Conservation (phyloP, 164 flowering plant genomes). For the Sextonia rubra region DNA sequence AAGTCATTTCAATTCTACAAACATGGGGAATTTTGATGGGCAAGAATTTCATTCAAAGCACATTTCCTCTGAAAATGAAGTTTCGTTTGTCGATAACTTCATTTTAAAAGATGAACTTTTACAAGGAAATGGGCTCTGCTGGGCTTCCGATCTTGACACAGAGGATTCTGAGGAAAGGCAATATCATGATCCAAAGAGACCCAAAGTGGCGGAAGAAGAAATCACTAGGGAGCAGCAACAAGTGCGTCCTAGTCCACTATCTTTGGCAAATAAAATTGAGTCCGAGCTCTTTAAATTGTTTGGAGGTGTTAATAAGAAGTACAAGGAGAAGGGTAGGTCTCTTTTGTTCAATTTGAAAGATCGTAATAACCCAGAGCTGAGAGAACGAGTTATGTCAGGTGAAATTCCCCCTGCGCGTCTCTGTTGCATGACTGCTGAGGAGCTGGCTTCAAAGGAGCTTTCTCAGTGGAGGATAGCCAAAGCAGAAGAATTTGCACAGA, state of each 20-base stretch:
- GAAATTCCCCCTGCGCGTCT: conserved; percentile 75
- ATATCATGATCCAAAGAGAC: conserved; percentile 24
- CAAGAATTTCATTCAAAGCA: conserved; percentile 39
- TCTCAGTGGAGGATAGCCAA: conserved; percentile 97
- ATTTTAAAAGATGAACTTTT: conserved; percentile 81
- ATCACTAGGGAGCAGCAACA: conserved; percentile 10
- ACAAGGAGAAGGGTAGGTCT: conserved; percentile 94
- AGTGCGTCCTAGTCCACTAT: conserved; percentile 29
- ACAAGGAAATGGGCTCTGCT: conserved; percentile 88
- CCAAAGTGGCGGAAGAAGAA: conserved; percentile 22
- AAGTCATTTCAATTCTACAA: conserved; percentile 13
- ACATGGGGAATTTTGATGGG: conserved; percentile 21
- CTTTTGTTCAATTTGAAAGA: conserved; percentile 92
- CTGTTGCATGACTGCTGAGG: conserved; percentile 96
- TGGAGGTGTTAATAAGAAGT: conserved; percentile 98
- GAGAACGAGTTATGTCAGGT: conserved; percentile 86
- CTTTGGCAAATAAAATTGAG: conserved; percentile 72
- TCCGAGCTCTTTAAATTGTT: conserved; percentile 77
- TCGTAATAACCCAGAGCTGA: conserved; percentile 80
- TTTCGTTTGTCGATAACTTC: conserved; percentile 50
- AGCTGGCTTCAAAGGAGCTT: conserved; percentile 97
- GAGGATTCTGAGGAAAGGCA: conserved; percentile 23
- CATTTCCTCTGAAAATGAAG: conserved; percentile 49
- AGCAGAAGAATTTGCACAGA: conserved; percentile 90
- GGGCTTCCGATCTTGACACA: conserved; percentile 62